Evolutionary conservation across 495 filamentous ascomycete genomes (phyloP).

Genomic region (Recurvomyces mirabilis): DNA sequence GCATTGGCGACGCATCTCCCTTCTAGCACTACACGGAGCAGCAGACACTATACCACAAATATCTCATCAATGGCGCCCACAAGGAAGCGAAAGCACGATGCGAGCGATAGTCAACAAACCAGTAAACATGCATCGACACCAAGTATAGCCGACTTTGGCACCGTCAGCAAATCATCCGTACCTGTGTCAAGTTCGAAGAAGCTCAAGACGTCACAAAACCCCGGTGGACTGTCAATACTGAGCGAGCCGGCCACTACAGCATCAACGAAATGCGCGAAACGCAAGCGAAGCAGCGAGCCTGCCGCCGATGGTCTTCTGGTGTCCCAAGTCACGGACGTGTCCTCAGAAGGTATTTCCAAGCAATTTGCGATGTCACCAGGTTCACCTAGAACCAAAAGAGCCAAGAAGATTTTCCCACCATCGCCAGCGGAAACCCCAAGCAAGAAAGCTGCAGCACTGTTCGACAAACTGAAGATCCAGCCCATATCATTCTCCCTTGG

Average conservation of each 20-base stretch:
- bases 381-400: conserved; percentile 11
- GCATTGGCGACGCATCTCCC: no score
- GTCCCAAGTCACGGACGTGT: not conserved
- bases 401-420: conserved; percentile 15
- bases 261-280: conserved; percentile 5
- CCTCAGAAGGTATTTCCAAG: not conserved
- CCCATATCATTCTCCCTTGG: conserved; percentile 13
- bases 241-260: not conserved
- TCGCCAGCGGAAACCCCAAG: conserved; percentile 13
- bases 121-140: conserved; percentile 6
- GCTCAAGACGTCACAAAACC: conserved; percentile 7
- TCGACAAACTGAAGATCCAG: conserved; percentile 10
- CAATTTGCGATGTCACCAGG: not conserved
- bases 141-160: conserved; percentile 5
- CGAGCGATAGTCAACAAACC: conserved; percentile 7
- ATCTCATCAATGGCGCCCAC: conserved; percentile 10
- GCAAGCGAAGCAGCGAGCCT: conserved; percentile 5
- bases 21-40: no score
- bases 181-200: conserved; percentile 9
- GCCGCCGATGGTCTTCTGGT: conserved; percentile 4
- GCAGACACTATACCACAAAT: no score
- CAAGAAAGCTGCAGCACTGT: conserved; percentile 13
- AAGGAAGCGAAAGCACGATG: conserved; percentile 19
- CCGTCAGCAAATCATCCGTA: conserved; percentile 3
- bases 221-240: not conserved